A percentile compares a stretch with the other conserved stretches of the same genome.
These are phyloP conservation scores for Magnusiomyces suaveolens DNA, from an alignment of 1,139 yeast species.

Conservation along the genomic window DNA sequence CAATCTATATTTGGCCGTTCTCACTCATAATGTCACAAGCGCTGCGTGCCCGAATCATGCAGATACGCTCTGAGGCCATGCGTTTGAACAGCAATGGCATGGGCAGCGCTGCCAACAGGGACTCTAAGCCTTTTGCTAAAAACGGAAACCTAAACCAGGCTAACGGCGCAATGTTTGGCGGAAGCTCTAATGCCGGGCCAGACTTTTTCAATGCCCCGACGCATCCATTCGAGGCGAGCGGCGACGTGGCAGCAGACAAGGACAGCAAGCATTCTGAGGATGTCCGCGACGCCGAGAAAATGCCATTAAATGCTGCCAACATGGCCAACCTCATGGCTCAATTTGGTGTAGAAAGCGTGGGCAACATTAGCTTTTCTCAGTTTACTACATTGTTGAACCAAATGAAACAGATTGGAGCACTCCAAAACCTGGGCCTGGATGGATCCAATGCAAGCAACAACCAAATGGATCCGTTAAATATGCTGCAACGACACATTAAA, in stretches of 20 bases:
- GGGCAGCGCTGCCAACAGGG: neutral
- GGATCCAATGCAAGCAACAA: neutral
- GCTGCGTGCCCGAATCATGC: constrained; percentile 10
- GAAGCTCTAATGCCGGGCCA: neutral
- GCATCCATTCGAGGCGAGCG: too few relatives aligned
- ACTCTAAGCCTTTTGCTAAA: too few relatives aligned
- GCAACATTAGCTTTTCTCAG: neutral
- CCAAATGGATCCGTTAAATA: neutral
- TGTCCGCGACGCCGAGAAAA: neutral
- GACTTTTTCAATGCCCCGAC: neutral
- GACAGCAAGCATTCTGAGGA: neutral
- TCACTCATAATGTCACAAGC: constrained; percentile 13
- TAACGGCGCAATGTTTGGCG: too few relatives aligned
- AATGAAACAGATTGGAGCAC: neutral
- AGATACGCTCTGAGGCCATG: constrained; percentile 6
- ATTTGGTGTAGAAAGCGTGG: neutral
- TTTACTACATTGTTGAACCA: neutral
- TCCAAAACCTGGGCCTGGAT: neutral
- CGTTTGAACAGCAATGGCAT: neutral
- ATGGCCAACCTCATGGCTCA: neutral
- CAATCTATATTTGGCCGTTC: constrained; percentile 15
- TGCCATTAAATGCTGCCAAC: neutral
- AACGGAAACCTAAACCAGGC: too few relatives aligned
- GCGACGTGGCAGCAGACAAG: neutral
- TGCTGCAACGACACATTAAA: neutral